A percentile compares a stretch with the other conserved stretches of the same genome.
These are phyloP conservation scores for Ceratonia siliqua DNA, from an alignment of 306 rosid genomes.

Conservation along the genomic window DNA sequence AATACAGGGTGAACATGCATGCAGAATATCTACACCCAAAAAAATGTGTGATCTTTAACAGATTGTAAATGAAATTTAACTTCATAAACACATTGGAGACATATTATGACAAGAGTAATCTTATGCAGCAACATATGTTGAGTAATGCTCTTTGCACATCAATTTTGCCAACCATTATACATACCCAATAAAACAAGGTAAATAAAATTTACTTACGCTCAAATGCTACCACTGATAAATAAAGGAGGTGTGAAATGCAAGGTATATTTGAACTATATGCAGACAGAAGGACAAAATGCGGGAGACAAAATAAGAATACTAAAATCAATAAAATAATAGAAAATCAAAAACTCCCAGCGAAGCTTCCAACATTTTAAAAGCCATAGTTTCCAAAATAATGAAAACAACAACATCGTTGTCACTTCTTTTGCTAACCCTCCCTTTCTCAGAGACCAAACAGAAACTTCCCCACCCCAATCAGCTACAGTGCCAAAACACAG, in stretches of 20 bases:
- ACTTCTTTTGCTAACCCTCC: conserved; percentile 1
- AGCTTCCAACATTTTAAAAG: neutral
- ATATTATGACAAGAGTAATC: neutral
- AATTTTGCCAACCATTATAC: neutral
- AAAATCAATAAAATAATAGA: neutral
- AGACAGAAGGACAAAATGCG: neutral
- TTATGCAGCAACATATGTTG: neutral
- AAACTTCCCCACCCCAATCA: conserved; percentile 11
- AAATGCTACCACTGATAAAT: conserved; percentile 8
- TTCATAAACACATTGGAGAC: neutral
- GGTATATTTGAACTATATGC: neutral
- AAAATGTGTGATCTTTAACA: neutral
- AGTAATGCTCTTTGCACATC: neutral
- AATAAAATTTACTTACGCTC: neutral
- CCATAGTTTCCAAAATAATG: neutral
- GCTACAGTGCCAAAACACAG: neutral
- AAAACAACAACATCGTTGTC: neutral
- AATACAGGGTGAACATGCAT: neutral
- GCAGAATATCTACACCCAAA: conserved; percentile 44
- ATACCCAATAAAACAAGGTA: neutral
- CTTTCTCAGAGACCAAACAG: conserved; percentile 27
- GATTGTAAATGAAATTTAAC: neutral
- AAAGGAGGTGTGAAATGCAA: neutral
- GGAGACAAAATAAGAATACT: neutral
- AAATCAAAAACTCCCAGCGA: neutral